These are phyloP conservation scores for Tuber brumale DNA, from an alignment of 495 filamentous ascomycete species.

Conservation along the genomic window DNA sequence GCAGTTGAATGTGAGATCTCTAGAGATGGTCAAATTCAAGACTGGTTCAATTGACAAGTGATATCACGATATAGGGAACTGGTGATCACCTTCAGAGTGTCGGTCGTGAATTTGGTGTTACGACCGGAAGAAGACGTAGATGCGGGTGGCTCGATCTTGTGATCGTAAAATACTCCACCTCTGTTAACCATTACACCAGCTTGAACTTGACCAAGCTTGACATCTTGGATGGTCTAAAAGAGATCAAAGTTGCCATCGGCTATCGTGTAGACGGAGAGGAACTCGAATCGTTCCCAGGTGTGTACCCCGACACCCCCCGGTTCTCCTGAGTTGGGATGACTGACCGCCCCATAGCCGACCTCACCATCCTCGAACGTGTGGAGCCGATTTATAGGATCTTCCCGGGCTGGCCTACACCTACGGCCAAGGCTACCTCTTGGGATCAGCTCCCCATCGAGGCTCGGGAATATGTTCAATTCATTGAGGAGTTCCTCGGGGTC, in stretches of 20 bases:
- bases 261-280: constrained; percentile 57
- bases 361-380: constrained; percentile 55
- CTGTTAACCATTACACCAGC: constrained; percentile 65
- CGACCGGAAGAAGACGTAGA: constrained; percentile 72
- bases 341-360: constrained; percentile 47
- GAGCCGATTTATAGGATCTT: constrained; percentile 66
- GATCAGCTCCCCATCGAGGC: constrained; percentile 66
- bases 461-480: constrained; percentile 65
- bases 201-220: constrained; percentile 88
- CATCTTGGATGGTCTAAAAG: constrained; percentile 73
- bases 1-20: constrained; percentile 52
- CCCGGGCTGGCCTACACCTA: constrained; percentile 70
- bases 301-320: not conserved
- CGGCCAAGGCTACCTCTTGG: constrained; percentile 56
- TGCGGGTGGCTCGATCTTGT: constrained; percentile 90
- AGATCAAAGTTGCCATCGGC: constrained; percentile 69
- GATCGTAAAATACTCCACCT: constrained; percentile 67
- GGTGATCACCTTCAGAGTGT: constrained; percentile 60
- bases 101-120: constrained; percentile 69
- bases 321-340: not conserved
- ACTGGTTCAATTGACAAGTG: not conserved
- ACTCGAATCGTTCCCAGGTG: constrained; percentile 55
- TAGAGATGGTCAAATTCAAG: constrained; percentile 6
- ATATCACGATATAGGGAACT: constrained; percentile 40
- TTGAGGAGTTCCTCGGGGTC: constrained; percentile 68